Evolutionary conservation across 139 green algal species (phyloP).

Genomic region (Coelastrella sp.): DNA sequence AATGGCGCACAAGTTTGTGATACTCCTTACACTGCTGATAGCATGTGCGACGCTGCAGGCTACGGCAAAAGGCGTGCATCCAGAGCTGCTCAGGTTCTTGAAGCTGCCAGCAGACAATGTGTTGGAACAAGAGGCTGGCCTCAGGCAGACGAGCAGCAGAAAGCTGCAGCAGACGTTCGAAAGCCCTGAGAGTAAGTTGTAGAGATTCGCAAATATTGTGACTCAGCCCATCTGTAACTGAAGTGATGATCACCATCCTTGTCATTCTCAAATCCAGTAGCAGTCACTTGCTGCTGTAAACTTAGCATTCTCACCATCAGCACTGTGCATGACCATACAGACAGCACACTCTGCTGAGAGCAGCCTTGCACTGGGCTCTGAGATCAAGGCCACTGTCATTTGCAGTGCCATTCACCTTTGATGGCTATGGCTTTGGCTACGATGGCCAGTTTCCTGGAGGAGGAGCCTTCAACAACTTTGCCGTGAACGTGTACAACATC

Average conservation of each 20-base stretch:
- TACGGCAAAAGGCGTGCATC: background rate
- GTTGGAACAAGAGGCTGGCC: background rate
- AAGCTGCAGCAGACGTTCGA: slow-evolving; percentile 34
- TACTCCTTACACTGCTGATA: background rate
- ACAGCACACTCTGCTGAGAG: no score
- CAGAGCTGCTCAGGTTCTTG: slow-evolving; percentile 26
- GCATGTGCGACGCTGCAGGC: background rate
- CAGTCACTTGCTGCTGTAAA: no score
- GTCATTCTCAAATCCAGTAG: no score
- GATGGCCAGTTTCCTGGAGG: slow-evolving; percentile 18
- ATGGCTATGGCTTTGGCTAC: slow-evolving; percentile 39
- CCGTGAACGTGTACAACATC: slow-evolving; percentile 37
- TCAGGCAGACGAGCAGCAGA: background rate
- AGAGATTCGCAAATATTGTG: no score
- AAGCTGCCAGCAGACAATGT: background rate
- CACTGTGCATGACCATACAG: no score
- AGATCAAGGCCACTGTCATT: background rate
- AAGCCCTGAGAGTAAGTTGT: background rate
- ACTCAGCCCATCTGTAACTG: no score
- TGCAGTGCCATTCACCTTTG: slow-evolving; percentile 41
- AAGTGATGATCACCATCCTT: no score
- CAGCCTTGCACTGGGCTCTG: no score
- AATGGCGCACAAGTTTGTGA: background rate
- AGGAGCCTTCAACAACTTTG: slow-evolving; percentile 12
- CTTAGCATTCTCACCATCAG: no score